Conservation (phyloP, 2,329 filamentous ascomycete genomes). For the Claviceps quebecensis region DNA sequence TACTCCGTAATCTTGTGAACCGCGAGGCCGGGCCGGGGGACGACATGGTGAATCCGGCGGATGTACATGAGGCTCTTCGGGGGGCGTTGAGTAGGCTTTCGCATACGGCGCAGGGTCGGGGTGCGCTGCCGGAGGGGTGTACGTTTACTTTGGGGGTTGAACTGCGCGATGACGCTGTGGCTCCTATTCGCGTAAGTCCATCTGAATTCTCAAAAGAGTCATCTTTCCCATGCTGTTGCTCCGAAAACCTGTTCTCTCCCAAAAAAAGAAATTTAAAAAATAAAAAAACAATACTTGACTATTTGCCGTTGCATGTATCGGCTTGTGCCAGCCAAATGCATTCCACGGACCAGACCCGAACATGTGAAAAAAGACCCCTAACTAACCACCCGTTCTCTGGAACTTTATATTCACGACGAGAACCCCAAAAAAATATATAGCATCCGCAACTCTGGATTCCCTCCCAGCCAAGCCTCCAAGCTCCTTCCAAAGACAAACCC, state of each 20-base stretch:
- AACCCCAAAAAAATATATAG: conserved; percentile 14
- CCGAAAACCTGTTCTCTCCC: background rate
- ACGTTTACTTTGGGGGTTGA: conserved; percentile 69
- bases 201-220: background rate
- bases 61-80: conserved; percentile 61
- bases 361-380: background rate
- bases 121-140: conserved; percentile 46
- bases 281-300: background rate
- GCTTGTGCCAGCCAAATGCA: background rate
- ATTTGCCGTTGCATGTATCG: background rate
- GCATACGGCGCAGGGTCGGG: conserved; percentile 42
- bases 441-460: conserved; percentile 50
- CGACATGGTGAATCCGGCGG: conserved; percentile 32
- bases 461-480: conserved; percentile 33
- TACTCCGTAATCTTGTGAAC: conserved; percentile 9
- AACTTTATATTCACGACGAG: background rate
- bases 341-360: background rate
- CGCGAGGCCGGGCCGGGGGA: conserved; percentile 14
- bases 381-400: background rate
- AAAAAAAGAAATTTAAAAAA: background rate
- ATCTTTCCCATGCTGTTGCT: background rate
- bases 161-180: conserved; percentile 43
- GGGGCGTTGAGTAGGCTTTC: conserved; percentile 51
- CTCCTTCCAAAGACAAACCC: conserved; percentile 16
- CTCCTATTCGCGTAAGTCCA: conserved; percentile 41